Base-by-base conservation (phyloP, 768 basidiomycete species). In the Boletales sp. region DNA sequence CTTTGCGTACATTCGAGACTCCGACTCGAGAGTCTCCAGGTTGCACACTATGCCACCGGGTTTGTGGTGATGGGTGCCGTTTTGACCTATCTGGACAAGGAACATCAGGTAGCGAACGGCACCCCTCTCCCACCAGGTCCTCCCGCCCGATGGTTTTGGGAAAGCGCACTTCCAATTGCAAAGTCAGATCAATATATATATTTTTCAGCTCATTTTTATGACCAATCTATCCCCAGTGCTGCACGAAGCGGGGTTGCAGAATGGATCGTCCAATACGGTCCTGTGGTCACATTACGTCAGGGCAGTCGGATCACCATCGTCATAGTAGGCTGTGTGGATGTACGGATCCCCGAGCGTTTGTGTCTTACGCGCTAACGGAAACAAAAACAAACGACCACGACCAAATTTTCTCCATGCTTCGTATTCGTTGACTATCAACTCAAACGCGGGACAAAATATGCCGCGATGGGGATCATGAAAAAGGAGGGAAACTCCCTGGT, bases 201-300 rank as follows among this genome's bases (percentile, higher is more conserved):
- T n/a, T n/a, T n/a, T n/a, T n/a, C n/a, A n/a, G n/a, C n/a, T n/a
- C n/a, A n/a, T n/a, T n/a, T n/a, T n/a, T n/a, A n/a, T 28, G 38
- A 34, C 12, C 12, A 4, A 3, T 18, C 25, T 19, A 17, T 13
- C 32, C 14, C 6, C 10, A 63, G 55, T 8, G 46, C 59, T 25
- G 56, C 61, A n/a, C 52, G 25, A 15, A 55, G 45, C 8, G 77
- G n/a, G n/a, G n/a, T 81, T 34, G 72, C 79, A 33, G 72, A 78
- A 47, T 80, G 77, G 75, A 76, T 77, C 1, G 68, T 76, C 46
- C 59, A 74, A 54, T 83, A 84, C 49, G 83, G 83, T 0, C 81
- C 83, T 0, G 69, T 83, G 1, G 75, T 83, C 52, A 70, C 77
- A 0, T 57, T 84, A 2, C 71, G 78, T 2, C 76, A 77, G 57